Percentiles rank a stretch among this genome's conserved stretches.
phyloP scores from a whole-genome alignment of 2,329 filamentous ascomycete genomes.

The Cladophialophora yegresii region DNA sequence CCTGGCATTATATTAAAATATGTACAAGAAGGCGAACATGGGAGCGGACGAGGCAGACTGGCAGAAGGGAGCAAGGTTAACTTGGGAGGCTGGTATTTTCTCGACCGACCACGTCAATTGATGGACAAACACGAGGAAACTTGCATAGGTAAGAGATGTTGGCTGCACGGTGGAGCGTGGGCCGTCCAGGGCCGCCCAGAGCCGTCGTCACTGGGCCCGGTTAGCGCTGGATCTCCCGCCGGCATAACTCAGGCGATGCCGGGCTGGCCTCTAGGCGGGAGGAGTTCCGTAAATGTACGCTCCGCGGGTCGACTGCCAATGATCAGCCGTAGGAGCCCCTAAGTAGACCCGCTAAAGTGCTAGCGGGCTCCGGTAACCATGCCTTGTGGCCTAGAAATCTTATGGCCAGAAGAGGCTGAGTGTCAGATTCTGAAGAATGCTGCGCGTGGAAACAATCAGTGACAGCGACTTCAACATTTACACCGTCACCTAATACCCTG shows the following conservation, averaged over 20 bases:
- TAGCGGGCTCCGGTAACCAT: no score
- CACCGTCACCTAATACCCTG: not conserved
- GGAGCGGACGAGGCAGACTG: slow-evolving; percentile 18
- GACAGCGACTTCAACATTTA: not conserved
- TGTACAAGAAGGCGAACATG: slow-evolving; percentile 28
- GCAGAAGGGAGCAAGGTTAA: slow-evolving; percentile 14
- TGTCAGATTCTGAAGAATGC: slow-evolving; percentile 3
- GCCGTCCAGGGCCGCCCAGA: not conserved
- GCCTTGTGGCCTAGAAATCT: not conserved
- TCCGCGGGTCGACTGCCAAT: not conserved
- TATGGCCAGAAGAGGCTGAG: not conserved
- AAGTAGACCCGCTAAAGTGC: not conserved
- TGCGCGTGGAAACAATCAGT: not conserved
- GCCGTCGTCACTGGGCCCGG: slow-evolving; percentile 1
- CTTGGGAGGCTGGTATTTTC: slow-evolving; percentile 15
- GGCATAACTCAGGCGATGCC: not conserved
- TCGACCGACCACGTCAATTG: slow-evolving; percentile 15
- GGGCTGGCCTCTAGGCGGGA: not conserved
- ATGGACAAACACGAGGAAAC: slow-evolving; percentile 10
- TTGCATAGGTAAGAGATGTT: not conserved
- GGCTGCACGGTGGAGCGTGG: slow-evolving; percentile 11
- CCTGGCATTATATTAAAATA: slow-evolving; percentile 15
- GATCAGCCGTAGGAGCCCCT: not conserved
- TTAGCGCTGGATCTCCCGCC: not conserved
- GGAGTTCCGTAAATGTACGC: not conserved